These are phyloP conservation scores for Aurantiochytrium sp. DNA, from an alignment of 108 stramenopile genomes.

Conservation along the genomic window DNA sequence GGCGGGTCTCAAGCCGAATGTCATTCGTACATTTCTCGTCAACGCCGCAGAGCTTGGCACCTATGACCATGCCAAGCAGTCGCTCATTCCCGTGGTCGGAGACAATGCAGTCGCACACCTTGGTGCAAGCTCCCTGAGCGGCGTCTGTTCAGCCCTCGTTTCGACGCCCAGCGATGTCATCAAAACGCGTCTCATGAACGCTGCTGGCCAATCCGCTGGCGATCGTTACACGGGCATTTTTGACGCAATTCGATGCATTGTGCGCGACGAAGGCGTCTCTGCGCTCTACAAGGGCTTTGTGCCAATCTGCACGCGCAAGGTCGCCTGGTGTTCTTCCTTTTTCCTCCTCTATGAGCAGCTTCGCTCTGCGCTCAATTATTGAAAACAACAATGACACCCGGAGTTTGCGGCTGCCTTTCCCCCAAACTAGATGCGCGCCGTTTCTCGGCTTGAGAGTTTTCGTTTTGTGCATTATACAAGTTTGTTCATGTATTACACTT, in stretches of 20 bases:
- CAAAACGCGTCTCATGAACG: conserved; percentile 15
- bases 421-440: too few relatives aligned
- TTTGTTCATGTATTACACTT: too few relatives aligned
- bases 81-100: neutral
- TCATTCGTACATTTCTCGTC: conserved; percentile 15
- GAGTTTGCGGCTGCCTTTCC: too few relatives aligned
- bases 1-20: conserved; percentile 18
- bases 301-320: conserved; percentile 16
- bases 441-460: too few relatives aligned
- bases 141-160: neutral
- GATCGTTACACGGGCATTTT: neutral
- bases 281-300: conserved; percentile 24
- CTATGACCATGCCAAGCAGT: conserved; percentile 15
- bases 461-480: too few relatives aligned
- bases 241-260: neutral
- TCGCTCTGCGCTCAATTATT: neutral
- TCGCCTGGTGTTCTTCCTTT: conserved; percentile 1
- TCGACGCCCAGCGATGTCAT: conserved; percentile 17
- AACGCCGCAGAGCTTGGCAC: conserved; percentile 23
- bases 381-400: too few relatives aligned
- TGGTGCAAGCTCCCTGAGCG: neutral
- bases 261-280: neutral
- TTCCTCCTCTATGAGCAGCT: conserved; percentile 18
- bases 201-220: neutral
- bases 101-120: neutral